Evolutionary conservation across 78 protist species (phyloP), one percentile per base, ranked within the genome.

Genomic region (Dictyostelium purpureum): DNA sequence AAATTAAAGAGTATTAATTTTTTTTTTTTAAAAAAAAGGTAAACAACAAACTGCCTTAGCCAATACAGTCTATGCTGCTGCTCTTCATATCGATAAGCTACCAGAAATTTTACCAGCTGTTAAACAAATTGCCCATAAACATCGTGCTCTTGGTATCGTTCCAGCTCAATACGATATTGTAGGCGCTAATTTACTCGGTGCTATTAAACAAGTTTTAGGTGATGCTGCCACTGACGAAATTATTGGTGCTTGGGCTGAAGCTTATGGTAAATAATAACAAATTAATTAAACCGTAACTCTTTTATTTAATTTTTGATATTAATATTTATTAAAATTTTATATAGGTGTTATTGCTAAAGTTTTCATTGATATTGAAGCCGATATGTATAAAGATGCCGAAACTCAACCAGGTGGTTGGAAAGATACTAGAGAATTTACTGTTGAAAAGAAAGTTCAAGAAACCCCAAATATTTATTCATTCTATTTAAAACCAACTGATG

Each of bases 111-210:
- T 45, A 11, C 77, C 77, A 69, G 70, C 59, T 21, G 83, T 77
- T 0, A 42, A 35, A 40, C 31, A 16, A 21, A 81, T 81, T 38
- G 56, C 66, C 31, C 89, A 81, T 49, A 81, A 81, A 54, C 89
- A 81, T 67, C 24, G 77, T 37, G 61, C 73, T 5, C 40, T 81
- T 10, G 77, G 77, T 16, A 56, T 81, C 18, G 7, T 24, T 38
- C 89, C 89, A 81, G 89, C 66, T 31, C 77, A 69, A 14, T 81
- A 81, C 38, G 49, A 49, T n/a, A 81, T 81, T 12, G 87, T 78
- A 38, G 89, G 89, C 40, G 0, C 40, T 24, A 35, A 81, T 52
- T 45, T 81, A 26, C 40, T 81, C 7, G 69, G 19, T 16, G 77
- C 89, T 18, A 81, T 81, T 24, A 51, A 69, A 40, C 35, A 51